Evolutionary conservation across 2,329 filamentous ascomycete species (phyloP).

Genomic region (Fusarium sp.): DNA sequence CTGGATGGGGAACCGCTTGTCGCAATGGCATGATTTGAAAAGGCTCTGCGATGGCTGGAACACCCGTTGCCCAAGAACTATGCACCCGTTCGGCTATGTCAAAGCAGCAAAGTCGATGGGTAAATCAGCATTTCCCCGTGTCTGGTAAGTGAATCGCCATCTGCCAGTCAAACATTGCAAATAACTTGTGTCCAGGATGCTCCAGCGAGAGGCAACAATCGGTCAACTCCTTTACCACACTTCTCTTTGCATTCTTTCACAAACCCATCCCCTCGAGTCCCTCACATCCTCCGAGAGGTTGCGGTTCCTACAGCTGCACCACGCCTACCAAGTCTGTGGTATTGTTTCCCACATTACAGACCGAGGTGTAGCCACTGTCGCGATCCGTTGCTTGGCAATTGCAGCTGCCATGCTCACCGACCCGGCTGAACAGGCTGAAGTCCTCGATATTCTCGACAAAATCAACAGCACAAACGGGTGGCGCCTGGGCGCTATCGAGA

Average conservation of each 20-base stretch:
- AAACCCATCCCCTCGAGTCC: constrained; percentile 80
- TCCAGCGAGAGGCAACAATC: constrained; percentile 85
- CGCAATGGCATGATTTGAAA: constrained; percentile 87
- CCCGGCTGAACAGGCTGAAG: constrained; percentile 83
- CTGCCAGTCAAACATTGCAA: not conserved
- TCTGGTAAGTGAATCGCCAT: constrained; percentile 74
- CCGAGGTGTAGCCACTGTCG: constrained; percentile 82
- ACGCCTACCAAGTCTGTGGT: constrained; percentile 89
- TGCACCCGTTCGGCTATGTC: constrained; percentile 88
- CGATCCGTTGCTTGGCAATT: constrained; percentile 83
- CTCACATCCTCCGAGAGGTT: constrained; percentile 75
- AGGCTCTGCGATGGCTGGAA: constrained; percentile 89
- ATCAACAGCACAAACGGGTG: constrained; percentile 85
- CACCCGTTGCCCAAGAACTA: constrained; percentile 82
- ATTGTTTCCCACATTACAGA: constrained; percentile 90
- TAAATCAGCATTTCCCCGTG: constrained; percentile 85
- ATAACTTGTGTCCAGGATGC: constrained; percentile 70
- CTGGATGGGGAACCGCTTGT: constrained; percentile 74
- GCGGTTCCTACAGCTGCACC: constrained; percentile 77
- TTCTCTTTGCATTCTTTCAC: constrained; percentile 83
- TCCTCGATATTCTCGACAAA: constrained; percentile 80
- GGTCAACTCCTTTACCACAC: constrained; percentile 92
- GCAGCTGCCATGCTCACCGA: constrained; percentile 81
- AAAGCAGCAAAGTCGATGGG: constrained; percentile 76
- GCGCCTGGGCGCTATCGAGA: constrained; percentile 80